Evolutionary conservation across 1,284 basidiomycete species (phyloP).

Genomic region (Athelia sp.): DNA sequence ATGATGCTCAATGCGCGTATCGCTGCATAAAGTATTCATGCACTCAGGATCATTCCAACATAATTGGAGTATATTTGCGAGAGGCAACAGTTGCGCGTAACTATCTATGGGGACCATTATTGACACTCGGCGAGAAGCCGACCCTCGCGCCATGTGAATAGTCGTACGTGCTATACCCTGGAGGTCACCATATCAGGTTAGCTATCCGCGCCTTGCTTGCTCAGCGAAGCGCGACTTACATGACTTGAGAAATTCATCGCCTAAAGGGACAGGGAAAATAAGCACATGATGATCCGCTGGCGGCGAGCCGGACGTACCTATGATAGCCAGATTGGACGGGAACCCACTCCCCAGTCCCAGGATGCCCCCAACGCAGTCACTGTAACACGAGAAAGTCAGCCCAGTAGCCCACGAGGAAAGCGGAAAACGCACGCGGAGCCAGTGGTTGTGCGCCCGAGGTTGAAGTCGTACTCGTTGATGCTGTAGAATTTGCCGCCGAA

Average conservation of each 20-base stretch:
- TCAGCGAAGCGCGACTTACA: conserved; percentile 33
- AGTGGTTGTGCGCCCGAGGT: conserved; percentile 42
- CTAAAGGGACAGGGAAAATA: conserved; percentile 15
- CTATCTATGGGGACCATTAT: conserved; percentile 26
- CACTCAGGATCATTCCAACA: background rate
- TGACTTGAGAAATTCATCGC: conserved; percentile 68
- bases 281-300: conserved; percentile 4
- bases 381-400: conserved; percentile 11
- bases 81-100: background rate
- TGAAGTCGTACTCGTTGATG: conserved; percentile 61
- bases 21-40: no score
- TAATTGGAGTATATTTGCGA: background rate
- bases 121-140: conserved; percentile 56
- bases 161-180: conserved; percentile 60
- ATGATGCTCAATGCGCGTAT: no score
- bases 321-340: conserved; percentile 52
- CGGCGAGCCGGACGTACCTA: conserved; percentile 33
- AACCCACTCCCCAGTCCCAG: conserved; percentile 45
- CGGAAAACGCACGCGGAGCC: conserved; percentile 22
- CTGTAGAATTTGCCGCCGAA: conserved; percentile 49
- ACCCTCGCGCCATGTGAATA: conserved; percentile 50
- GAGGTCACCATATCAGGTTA: conserved; percentile 2
- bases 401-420: background rate
- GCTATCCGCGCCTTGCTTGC: no score
- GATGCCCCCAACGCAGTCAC: conserved; percentile 65